phyloP scores from a whole-genome alignment of 805 yeast species.

The Kodamaea laetipori region DNA sequence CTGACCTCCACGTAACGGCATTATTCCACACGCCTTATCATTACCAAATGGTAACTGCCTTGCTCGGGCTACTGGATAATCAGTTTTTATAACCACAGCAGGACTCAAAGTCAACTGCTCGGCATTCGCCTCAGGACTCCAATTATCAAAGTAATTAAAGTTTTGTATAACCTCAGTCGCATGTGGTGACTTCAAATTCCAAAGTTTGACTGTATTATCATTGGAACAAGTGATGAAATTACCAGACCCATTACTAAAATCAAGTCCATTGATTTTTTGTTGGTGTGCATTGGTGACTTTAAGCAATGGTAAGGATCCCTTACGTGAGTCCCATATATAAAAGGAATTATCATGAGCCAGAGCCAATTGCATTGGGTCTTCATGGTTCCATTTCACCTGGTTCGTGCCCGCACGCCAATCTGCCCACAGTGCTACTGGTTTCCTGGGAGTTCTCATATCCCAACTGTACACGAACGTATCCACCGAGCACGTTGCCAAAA shows the following conservation, averaged over 20 bases:
- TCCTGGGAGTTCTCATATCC: slow-evolving; percentile 83
- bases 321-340: slow-evolving; percentile 85
- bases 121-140: slow-evolving; percentile 4
- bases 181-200: slow-evolving; percentile 57
- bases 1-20: slow-evolving; percentile 88
- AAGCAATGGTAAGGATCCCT: slow-evolving; percentile 73
- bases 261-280: slow-evolving; percentile 89
- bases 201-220: slow-evolving; percentile 76
- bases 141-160: slow-evolving; percentile 23
- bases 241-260: slow-evolving; percentile 65
- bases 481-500: slow-evolving; percentile 89
- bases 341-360: slow-evolving; percentile 82
- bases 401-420: slow-evolving; percentile 95
- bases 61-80: slow-evolving; percentile 87
- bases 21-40: slow-evolving; percentile 70
- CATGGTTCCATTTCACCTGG: slow-evolving; percentile 91
- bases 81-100: slow-evolving; percentile 61
- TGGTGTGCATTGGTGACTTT: slow-evolving; percentile 67
- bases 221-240: slow-evolving; percentile 80
- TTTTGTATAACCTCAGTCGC: slow-evolving; percentile 16
- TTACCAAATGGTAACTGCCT: slow-evolving; percentile 86
- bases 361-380: slow-evolving; percentile 75
- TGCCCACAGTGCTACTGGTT: slow-evolving; percentile 78
- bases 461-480: slow-evolving; percentile 86
- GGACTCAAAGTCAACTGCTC: slow-evolving; percentile 36